Base-by-base conservation (phyloP, 495 filamentous ascomycete species). In the Penicillium manginii region DNA sequence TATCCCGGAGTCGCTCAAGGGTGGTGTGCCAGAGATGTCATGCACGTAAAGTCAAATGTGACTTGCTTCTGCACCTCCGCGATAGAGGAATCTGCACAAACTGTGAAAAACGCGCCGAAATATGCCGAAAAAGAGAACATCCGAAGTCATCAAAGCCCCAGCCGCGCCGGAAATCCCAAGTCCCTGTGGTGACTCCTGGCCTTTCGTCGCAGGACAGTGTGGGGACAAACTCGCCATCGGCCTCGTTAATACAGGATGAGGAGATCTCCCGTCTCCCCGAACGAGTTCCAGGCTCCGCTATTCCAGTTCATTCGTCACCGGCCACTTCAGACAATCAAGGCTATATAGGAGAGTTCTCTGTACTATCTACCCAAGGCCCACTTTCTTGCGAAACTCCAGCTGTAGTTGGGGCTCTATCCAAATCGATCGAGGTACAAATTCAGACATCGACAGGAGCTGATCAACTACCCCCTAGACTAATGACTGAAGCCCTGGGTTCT, bases 1-100 rank as follows among this genome's bases (percentile, higher is more conserved):
- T 17, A 43, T n/a, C 14, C 17, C 17, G 40, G 8, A 43, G 40
- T 18, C 40, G 40, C 14, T 43, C 40, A 10, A 12, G 40, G n/a
- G 40, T 43, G 40, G 40, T 43, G 5, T 43, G 40, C 19, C 15
- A 43, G 6, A n/a, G 40, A 17, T 43, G 40, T 9, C 40, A 43
- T 43, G 40, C 40, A 19, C 40, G 40, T 9, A 43, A 43, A 43
- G 40, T 43, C 15, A 43, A 43, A 43, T 43, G 40, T 43, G 17
- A 43, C 17, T 9, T 43, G 17, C 4, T 43, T 43, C 17, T 43
- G 17, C 40, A 43, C n/a, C 40, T 43, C 8, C 15, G 40, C 14
- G 17, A 43, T 43, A n/a, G 40, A 18, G 40, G 40, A 43, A n/a
- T 43, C 15, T 43, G 40, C 17, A 43, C 40, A 18, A 43, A 43